Conservation (phyloP, 2,329 filamentous ascomycete genomes). For the Paracoccidioides brasiliensis region DNA sequence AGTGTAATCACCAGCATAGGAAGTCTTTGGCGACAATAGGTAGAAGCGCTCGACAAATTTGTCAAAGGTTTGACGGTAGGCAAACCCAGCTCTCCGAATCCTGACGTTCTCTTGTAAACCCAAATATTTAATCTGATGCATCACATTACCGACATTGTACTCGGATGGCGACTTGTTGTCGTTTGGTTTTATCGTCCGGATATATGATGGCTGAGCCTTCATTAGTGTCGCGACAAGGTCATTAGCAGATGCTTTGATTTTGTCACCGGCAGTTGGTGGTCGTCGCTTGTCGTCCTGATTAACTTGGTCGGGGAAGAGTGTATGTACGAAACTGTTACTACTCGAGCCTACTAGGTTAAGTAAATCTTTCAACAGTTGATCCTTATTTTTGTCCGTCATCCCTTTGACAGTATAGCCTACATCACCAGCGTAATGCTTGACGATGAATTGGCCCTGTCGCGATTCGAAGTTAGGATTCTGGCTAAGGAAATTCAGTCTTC, state of each 20-base stretch:
- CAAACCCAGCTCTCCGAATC: slow-evolving; percentile 90
- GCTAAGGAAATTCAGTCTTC: slow-evolving; percentile 77
- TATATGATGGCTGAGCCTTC: slow-evolving; percentile 95
- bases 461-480: slow-evolving; percentile 80
- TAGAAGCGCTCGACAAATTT: slow-evolving; percentile 98
- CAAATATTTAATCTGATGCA: slow-evolving; percentile 98
- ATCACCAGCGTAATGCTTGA: slow-evolving; percentile 98
- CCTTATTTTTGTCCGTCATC: slow-evolving; percentile 99
- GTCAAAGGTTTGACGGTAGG: slow-evolving; percentile 91
- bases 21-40: slow-evolving; percentile 82
- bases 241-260: slow-evolving; percentile 90
- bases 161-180: slow-evolving; percentile 94
- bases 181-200: slow-evolving; percentile 97
- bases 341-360: slow-evolving; percentile 76
- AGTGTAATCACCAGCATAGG: slow-evolving; percentile 93
- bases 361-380: slow-evolving; percentile 86
- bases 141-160: slow-evolving; percentile 81
- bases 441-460: slow-evolving; percentile 89
- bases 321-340: slow-evolving; percentile 73
- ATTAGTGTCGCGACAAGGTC: slow-evolving; percentile 88
- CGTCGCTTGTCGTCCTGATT: slow-evolving; percentile 92
- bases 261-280: slow-evolving; percentile 88
- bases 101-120: slow-evolving; percentile 99
- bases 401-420: slow-evolving; percentile 88
- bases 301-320: slow-evolving; percentile 80